Conservation (phyloP, 1,284 basidiomycete genomes). For the Amylostereum chailletii region DNA sequence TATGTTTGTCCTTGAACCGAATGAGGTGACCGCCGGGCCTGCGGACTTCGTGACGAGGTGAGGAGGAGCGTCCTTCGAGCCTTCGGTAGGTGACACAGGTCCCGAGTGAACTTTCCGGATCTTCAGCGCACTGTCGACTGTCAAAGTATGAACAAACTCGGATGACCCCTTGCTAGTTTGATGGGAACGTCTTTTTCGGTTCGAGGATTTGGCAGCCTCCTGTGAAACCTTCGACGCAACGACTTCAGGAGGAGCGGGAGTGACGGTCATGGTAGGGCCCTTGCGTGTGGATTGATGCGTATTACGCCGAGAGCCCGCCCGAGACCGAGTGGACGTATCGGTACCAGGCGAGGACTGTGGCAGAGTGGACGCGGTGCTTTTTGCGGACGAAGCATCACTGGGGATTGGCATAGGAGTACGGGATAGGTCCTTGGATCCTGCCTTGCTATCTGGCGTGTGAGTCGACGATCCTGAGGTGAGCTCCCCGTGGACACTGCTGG, state of each 20-base stretch:
- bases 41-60: slow-evolving; percentile 32
- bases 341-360: no score
- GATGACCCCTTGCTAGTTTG: no score
- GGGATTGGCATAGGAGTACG: no score
- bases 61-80: slow-evolving; percentile 49
- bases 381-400: no score
- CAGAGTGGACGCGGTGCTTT: no score
- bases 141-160: no score
- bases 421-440: no score
- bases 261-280: slow-evolving; percentile 10
- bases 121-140: no score
- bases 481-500: slow-evolving; percentile 17
- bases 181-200: no score
- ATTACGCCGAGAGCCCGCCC: slow-evolving; percentile 4
- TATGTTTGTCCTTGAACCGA: slow-evolving; percentile 50
- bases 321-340: background rate
- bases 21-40: slow-evolving; percentile 19
- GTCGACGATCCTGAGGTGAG: background rate
- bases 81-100: background rate
- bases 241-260: slow-evolving; percentile 10
- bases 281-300: slow-evolving; percentile 7
- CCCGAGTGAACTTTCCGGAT: no score
- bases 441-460: no score
- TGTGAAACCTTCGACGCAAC: slow-evolving; percentile 2
- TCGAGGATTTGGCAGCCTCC: slow-evolving; percentile 4